Evolutionary conservation across 129 eudicot species (phyloP), one percentile per base, ranked within the genome.

Genomic region (Pittosporum tobira): DNA sequence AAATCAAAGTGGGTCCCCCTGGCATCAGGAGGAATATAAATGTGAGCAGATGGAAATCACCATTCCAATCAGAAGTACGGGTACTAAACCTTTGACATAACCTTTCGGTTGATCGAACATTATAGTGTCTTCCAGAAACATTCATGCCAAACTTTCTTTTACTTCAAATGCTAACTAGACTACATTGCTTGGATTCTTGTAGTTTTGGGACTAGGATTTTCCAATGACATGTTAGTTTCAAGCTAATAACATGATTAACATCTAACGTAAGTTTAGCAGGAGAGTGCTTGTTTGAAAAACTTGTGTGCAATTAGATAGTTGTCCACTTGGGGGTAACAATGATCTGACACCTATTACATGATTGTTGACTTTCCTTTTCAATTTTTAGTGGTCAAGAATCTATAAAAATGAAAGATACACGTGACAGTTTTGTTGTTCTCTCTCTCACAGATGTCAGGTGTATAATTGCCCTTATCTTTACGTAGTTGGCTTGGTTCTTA

Each of bases 1-100:
- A 93, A 96, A 93, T 76, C 99, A 87, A 93, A 81, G 85, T 81
- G 96, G 94, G 85, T 81, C 94, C 95, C 95, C 86, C 84, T 82
- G 94, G 89, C 94, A 69, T 87, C 99, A 76, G 96, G 99, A 79
- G 99, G 96, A 79, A 69, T 87, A 58, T 87, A 57, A 88, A 83
- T 73, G 67, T 81, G 94, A 87, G 87, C 95, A 84, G 99, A 93
- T 84, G 99, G 96, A 67, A 81, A 62, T 72, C 96, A 76, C 96
- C 96, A 34, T 87, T 71, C 65, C 96, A 84, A 74, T 93, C 99
- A 84, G 99, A 93, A 93, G 99, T 93, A 93, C 81, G 96, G 87
- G 83, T 84, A 81, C 96, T 93, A 77, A n/a, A 93, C 96, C 78
- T 83, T 87, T 93, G 77, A 93, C 99, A 87, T 78, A 77, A 93